These are phyloP conservation scores for Sarocladium kiliense DNA, from an alignment of 2,329 filamentous ascomycete genomes.

Conservation along the genomic window DNA sequence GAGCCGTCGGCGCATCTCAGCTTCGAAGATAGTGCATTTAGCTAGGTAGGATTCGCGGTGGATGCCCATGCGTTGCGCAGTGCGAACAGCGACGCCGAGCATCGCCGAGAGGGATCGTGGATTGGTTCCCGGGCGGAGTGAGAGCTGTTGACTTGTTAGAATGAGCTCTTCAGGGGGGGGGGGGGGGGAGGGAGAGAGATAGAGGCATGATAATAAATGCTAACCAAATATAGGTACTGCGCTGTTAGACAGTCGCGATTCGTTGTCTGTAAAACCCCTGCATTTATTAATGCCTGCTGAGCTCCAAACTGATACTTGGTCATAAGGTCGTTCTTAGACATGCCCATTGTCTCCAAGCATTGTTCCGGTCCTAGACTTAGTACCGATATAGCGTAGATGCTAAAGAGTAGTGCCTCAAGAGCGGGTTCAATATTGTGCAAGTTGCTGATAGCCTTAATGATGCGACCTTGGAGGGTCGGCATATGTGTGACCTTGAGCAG, in stretches of 20 bases:
- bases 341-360: constrained; percentile 35
- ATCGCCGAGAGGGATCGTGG: constrained; percentile 47
- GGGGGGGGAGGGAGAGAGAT: no score
- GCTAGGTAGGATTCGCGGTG: constrained; percentile 37
- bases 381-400: constrained; percentile 40
- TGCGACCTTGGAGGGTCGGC: constrained; percentile 45
- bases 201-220: background rate
- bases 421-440: constrained; percentile 30
- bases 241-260: constrained; percentile 52
- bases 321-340: constrained; percentile 34
- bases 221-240: constrained; percentile 42
- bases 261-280: constrained; percentile 41
- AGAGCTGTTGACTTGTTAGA: constrained; percentile 33
- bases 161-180: no score
- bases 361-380: constrained; percentile 36
- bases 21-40: constrained; percentile 36
- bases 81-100: constrained; percentile 48
- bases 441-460: constrained; percentile 46
- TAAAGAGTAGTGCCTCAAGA: constrained; percentile 53
- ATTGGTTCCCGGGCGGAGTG: constrained; percentile 34
- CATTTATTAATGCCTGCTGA: constrained; percentile 48
- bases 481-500: constrained; percentile 53
- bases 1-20: constrained; percentile 54
- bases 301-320: constrained; percentile 41
- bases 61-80: constrained; percentile 51